Conservation (phyloP, 2,329 filamentous ascomycete genomes). For the Blastomyces percursus region DNA sequence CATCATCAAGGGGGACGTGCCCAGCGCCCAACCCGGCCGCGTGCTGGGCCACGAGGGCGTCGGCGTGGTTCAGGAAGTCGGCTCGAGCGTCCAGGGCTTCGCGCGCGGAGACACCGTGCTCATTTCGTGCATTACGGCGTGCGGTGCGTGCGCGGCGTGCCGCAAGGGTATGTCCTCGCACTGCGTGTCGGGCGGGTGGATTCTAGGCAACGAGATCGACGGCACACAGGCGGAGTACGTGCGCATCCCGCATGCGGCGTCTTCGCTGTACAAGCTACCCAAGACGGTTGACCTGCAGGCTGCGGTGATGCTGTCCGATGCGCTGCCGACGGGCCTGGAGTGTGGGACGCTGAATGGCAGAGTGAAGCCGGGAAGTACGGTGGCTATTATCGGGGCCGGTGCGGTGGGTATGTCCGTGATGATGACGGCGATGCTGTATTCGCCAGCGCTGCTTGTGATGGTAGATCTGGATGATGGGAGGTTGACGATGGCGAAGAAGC, state of each 20-base stretch:
- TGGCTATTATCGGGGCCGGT: conserved; percentile 46
- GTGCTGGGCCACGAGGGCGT: conserved; percentile 47
- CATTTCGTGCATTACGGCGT: conserved; percentile 42
- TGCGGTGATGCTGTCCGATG: conserved; percentile 45
- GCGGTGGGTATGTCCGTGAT: conserved; percentile 46
- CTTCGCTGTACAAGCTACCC: conserved; percentile 36
- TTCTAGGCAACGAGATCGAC: conserved; percentile 43
- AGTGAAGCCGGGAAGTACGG: conserved; percentile 42
- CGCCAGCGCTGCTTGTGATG: conserved; percentile 41
- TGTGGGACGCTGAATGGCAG: conserved; percentile 43
- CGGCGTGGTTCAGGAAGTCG: conserved; percentile 38
- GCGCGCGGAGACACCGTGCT: conserved; percentile 43
- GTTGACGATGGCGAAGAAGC: conserved; percentile 36
- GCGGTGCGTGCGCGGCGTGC: conserved; percentile 43
- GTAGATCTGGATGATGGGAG: conserved; percentile 43
- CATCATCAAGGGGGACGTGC: conserved; percentile 45
- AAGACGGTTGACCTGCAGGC: conserved; percentile 32
- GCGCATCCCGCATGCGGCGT: conserved; percentile 41
- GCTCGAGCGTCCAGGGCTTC: conserved; percentile 38
- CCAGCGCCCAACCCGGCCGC: conserved; percentile 36
- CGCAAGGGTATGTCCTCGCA: conserved; percentile 42
- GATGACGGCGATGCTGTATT: conserved; percentile 46
- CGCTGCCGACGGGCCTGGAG: conserved; percentile 47
- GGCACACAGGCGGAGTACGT: conserved; percentile 50
- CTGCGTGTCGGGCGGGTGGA: conserved; percentile 46